These are phyloP conservation scores for Elaphomyces granulatus DNA, from an alignment of 495 filamentous ascomycete genomes.

Conservation along the genomic window DNA sequence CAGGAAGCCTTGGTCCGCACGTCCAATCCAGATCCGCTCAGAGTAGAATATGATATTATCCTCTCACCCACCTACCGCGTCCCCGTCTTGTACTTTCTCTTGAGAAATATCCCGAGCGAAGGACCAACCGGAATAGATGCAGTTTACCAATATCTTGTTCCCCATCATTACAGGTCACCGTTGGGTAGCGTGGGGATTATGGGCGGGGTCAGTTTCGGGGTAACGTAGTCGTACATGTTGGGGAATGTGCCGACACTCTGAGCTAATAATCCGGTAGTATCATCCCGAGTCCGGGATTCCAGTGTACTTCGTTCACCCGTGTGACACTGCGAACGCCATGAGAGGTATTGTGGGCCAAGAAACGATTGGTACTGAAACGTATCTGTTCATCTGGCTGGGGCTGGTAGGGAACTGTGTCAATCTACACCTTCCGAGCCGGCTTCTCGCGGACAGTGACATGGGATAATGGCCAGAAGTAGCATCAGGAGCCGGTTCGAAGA, in stretches of 20 bases:
- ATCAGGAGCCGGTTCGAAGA: too few relatives aligned
- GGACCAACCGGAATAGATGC: conserved; percentile 48
- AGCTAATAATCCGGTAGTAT: conserved; percentile 46
- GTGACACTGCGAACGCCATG: conserved; percentile 71
- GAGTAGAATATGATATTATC: conserved; percentile 41
- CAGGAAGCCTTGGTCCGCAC: conserved; percentile 31
- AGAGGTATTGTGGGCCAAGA: conserved; percentile 29
- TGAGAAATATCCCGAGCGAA: conserved; percentile 46
- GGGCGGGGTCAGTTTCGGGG: conserved; percentile 63
- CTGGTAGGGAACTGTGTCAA: conserved; percentile 60
- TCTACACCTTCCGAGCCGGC: conserved; percentile 47
- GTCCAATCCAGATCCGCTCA: conserved; percentile 13
- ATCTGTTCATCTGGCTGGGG: conserved; percentile 71
- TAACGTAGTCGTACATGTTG: conserved; percentile 32
- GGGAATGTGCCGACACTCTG: conserved; percentile 7
- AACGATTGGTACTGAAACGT: conserved; percentile 42
- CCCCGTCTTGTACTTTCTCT: conserved; percentile 37
- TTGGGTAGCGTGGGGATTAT: conserved; percentile 47
- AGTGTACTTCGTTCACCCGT: conserved; percentile 73
- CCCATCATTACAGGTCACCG: conserved; percentile 40
- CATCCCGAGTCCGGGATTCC: conserved; percentile 63
- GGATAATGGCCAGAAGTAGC: not conserved
- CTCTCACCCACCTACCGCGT: conserved; percentile 36
- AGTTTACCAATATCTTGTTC: conserved; percentile 56
- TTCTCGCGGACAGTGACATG: conserved; percentile 17